Conservation (phyloP, 345 rosid genomes). For the Sonneratia alba region DNA sequence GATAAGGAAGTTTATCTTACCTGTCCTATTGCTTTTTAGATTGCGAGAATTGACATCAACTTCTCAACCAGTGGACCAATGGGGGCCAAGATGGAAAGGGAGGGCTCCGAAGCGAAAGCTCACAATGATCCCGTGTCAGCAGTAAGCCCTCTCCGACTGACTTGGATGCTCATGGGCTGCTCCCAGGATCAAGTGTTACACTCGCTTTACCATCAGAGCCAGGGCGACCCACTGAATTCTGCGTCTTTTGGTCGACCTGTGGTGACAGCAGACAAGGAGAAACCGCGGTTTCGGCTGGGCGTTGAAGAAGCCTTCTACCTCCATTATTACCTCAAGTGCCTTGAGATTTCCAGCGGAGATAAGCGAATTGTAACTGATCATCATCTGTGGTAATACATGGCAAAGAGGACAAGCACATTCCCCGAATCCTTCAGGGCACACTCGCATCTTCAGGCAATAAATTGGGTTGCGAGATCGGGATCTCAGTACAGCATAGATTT, state of each 20-base stretch:
- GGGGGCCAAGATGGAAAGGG: constrained; percentile 85
- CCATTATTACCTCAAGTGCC: constrained; percentile 47
- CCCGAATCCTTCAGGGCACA: constrained; percentile 60
- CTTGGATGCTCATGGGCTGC: constrained; percentile 30
- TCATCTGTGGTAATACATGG: constrained; percentile 49
- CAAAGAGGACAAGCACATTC: constrained; percentile 32
- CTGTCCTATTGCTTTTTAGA: too few species aligned
- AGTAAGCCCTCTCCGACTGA: constrained; percentile 36
- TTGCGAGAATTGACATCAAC: too few species aligned
- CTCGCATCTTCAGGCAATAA: constrained; percentile 56
- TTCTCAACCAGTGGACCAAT: too few species aligned
- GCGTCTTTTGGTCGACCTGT: constrained; percentile 63
- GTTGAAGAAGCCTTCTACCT: constrained; percentile 80
- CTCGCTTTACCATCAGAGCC: constrained; percentile 41
- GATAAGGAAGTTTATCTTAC: too few species aligned
- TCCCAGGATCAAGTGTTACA: constrained; percentile 46
- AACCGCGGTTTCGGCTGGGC: constrained; percentile 62
- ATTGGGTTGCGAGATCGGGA: constrained; percentile 73
- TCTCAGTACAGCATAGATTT: constrained; percentile 70
- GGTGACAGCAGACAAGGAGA: constrained; percentile 43
- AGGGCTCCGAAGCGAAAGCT: constrained; percentile 61
- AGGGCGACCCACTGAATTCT: constrained; percentile 46
- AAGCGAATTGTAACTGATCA: constrained; percentile 20
- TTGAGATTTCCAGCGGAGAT: constrained; percentile 32
- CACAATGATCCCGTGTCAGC: constrained; percentile 63